Evolutionary conservation across 2,329 filamentous ascomycete genomes (phyloP), one percentile per base, ranked within the genome.

Genomic region (Geosmithia morbida): DNA sequence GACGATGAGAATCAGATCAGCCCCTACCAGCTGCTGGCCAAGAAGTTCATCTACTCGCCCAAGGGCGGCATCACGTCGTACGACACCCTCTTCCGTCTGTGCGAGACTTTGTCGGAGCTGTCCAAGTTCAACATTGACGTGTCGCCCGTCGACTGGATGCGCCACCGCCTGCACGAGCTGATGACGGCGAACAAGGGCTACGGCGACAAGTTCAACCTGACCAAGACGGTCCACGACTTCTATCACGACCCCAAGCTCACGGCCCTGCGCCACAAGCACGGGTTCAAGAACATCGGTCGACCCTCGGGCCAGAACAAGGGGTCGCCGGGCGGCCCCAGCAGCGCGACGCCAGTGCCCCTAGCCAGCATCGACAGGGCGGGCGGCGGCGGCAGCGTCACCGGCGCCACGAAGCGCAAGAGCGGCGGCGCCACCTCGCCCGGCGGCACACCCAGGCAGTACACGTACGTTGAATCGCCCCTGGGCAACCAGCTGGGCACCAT

Each of bases 241-340:
- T 79, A 79, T 51, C 72, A 75, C 52, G 75, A 79, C 52, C 58
- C 61, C 0, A 77, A 77, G 55, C 58, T 78, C 1, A 63, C 66
- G 14, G 57, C 62, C 1, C 58, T 78, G 8, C 66, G 75, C 7
- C 58, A 62, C 20, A 72, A 74, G 59, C 70, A 72, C 49, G 75
- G 75, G 0, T 76, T 71, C 50, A 72, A 74, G 45, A 77, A 73
- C 51, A 77, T 79, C 7, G 75, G 75, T 7, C 65, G 75, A 1
- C 75, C 75, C 0, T 74, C 72, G 41, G 67, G 66, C 3, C 66
- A 68, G 51, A 71, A 66, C 50, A 61, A 63, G 18, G 45, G 29
- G 11, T 7, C 39, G 19, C 55, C 55, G 3, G 49, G 51, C 26
- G 57, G 56, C 19, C 37, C 26, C 18, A 48, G 46, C 29, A 26